Evolutionary conservation across 495 filamentous ascomycete genomes (phyloP).

Genomic region (Talaromyces proteolyticus): DNA sequence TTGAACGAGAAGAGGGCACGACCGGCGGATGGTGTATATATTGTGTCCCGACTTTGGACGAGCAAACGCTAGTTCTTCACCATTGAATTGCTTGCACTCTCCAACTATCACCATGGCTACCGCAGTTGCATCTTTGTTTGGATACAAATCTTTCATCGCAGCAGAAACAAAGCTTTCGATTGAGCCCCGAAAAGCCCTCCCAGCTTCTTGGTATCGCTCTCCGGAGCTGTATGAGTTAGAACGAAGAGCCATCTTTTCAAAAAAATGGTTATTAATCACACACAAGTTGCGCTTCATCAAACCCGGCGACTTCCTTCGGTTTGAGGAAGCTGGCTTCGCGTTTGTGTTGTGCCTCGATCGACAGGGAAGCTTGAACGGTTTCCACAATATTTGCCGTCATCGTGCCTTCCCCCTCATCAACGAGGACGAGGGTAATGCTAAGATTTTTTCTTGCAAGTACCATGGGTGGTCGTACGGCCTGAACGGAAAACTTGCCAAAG

Average conservation of each 20-base stretch:
- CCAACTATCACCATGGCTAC: too few species aligned
- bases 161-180: too few species aligned
- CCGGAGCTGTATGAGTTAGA: constrained; percentile 47
- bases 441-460: constrained; percentile 51
- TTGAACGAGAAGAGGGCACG: too few species aligned
- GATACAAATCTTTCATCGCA: too few species aligned
- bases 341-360: constrained; percentile 44
- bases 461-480: constrained; percentile 57
- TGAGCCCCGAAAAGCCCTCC: constrained; percentile 37
- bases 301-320: constrained; percentile 43
- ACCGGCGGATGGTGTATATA: too few species aligned
- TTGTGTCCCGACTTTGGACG: too few species aligned
- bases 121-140: too few species aligned
- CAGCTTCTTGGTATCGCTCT: constrained; percentile 44
- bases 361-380: constrained; percentile 45
- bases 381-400: constrained; percentile 55
- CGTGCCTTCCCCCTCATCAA: constrained; percentile 51
- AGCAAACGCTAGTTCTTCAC: too few species aligned
- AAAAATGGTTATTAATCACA: constrained; percentile 47
- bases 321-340: constrained; percentile 39
- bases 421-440: constrained; percentile 39
- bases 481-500: constrained; percentile 53
- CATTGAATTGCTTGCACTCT: too few species aligned
- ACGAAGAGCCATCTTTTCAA: constrained; percentile 46
- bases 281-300: constrained; percentile 40